Conservation (phyloP, 164 flowering plant species). For the Aristolochia contorta region DNA sequence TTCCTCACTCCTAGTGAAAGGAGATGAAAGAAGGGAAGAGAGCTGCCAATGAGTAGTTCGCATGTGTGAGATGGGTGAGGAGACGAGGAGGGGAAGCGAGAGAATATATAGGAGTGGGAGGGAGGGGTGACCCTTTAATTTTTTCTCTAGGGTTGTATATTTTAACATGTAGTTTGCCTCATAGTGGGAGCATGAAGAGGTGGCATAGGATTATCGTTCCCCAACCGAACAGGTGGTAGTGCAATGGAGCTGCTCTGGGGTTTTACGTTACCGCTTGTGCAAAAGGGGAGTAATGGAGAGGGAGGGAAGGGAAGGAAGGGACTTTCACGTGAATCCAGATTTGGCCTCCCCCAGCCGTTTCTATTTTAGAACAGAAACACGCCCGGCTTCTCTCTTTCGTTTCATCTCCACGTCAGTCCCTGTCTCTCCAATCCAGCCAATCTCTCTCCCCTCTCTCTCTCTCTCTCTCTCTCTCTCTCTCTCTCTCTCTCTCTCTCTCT, state of each 20-base stretch:
- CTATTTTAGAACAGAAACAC: not conserved
- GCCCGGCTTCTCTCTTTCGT: conserved; percentile 4
- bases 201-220: conserved; percentile 6
- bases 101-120: not conserved
- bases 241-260: not conserved
- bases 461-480: not conserved
- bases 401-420: conserved; percentile 7
- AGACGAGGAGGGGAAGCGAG: not conserved
- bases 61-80: not conserved
- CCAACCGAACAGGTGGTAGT: not conserved
- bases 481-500: not conserved
- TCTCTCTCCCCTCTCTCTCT: not conserved
- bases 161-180: not conserved
- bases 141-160: not conserved
- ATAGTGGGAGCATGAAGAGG: conserved; percentile 3
- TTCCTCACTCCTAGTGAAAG: not conserved
- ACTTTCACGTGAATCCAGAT: conserved; percentile 5
- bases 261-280: conserved; percentile 9
- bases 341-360: not conserved
- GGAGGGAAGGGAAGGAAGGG: not conserved
- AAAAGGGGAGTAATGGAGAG: not conserved
- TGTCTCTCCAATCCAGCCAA: not conserved
- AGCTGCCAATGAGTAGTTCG: not conserved
- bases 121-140: not conserved
- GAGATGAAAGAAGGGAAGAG: not conserved